phyloP scores from a whole-genome alignment of 176 grass and related monocot species.

The Themeda triandra region DNA sequence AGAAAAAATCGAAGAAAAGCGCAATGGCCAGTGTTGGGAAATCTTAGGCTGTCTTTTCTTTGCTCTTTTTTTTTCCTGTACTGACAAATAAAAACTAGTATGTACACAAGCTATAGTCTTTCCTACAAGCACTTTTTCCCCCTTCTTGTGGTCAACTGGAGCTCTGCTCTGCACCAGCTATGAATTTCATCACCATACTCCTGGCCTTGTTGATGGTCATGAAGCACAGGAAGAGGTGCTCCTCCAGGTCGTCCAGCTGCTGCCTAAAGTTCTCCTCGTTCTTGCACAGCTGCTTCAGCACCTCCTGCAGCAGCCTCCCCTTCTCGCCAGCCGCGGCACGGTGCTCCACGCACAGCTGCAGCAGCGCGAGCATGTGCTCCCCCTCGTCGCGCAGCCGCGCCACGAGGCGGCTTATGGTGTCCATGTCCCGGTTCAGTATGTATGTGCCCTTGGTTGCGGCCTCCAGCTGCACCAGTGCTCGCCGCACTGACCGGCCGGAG shows the following conservation, averaged over 20 bases:
- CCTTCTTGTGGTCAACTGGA: background rate
- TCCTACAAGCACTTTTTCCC: background rate
- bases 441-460: constrained; percentile 76
- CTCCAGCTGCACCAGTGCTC: constrained; percentile 67
- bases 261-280: constrained; percentile 73
- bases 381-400: constrained; percentile 72
- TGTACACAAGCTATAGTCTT: constrained; percentile 6
- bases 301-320: constrained; percentile 71
- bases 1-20: background rate
- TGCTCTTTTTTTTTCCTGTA: background rate
- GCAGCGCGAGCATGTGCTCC: constrained; percentile 74
- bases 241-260: constrained; percentile 93
- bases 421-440: constrained; percentile 87
- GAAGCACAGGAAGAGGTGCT: constrained; percentile 95
- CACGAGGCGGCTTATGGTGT: constrained; percentile 86
- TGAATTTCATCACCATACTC: constrained; percentile 70
- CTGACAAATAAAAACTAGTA: constrained; percentile 1
- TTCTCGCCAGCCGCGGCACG: constrained; percentile 29
- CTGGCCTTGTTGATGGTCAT: constrained; percentile 95
- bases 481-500: constrained; percentile 31
- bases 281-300: constrained; percentile 76
- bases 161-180: constrained; percentile 30
- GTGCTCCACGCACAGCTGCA: constrained; percentile 63
- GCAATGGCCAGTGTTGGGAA: background rate
- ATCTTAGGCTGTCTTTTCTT: background rate